phyloP scores from a whole-genome alignment of 805 yeast genomes.

The Saturnispora hagleri region DNA sequence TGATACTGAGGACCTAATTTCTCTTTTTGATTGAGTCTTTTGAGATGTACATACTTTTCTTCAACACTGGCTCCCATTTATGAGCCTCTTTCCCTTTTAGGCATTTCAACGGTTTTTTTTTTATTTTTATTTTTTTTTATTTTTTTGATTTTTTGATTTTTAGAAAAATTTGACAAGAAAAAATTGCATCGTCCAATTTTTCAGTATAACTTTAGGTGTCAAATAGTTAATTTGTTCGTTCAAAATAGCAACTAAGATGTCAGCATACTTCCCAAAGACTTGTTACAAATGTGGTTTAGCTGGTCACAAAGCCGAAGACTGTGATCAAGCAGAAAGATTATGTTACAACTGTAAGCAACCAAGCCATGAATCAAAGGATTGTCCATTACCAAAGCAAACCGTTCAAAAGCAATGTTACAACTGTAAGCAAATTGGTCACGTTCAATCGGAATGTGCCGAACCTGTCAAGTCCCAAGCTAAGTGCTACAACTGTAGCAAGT shows the following conservation, averaged over 20 bases:
- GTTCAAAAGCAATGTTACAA: conserved; percentile 85
- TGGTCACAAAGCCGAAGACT: conserved; percentile 85
- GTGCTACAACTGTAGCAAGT: conserved; percentile 71
- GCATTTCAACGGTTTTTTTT: neutral
- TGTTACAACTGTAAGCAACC: conserved; percentile 90
- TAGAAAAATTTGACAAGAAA: neutral
- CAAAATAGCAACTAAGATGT: neutral
- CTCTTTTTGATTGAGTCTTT: neutral
- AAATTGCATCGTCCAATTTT: neutral
- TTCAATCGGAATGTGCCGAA: conserved; percentile 73
- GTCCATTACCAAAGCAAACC: conserved; percentile 82
- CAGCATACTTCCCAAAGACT: conserved; percentile 42
- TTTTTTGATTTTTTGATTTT: neutral
- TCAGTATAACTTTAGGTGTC: neutral
- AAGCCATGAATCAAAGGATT: conserved; percentile 82
- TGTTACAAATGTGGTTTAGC: conserved; percentile 89
- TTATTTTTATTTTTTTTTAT: too few relatives aligned
- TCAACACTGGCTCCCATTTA: neutral
- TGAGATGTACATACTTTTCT: neutral
- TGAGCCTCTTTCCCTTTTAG: neutral
- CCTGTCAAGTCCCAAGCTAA: conserved; percentile 48
- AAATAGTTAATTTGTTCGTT: neutral
- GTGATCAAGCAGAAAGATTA: conserved; percentile 74
- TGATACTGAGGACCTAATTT: neutral
- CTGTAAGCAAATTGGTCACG: conserved; percentile 87